Evolutionary conservation across 2,329 filamentous ascomycete species (phyloP).

Genomic region (Eurotiales sp.): DNA sequence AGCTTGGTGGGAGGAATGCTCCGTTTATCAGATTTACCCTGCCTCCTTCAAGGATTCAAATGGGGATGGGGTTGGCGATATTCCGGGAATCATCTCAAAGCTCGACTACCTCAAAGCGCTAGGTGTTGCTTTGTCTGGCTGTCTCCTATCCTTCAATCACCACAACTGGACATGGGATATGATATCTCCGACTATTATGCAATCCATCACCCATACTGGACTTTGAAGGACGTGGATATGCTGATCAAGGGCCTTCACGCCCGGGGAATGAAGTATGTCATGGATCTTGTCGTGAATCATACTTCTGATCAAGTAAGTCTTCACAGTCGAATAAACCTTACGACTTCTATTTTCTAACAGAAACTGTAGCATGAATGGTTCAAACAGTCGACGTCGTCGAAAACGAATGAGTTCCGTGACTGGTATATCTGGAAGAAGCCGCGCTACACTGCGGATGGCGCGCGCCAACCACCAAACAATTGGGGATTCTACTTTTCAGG

Average conservation of each 20-base stretch:
- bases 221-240: constrained; percentile 60
- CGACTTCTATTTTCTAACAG: too few relatives aligned
- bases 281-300: constrained; percentile 71
- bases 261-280: constrained; percentile 50
- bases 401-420: neutral
- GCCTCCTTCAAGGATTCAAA: constrained; percentile 54
- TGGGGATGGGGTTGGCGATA: constrained; percentile 58
- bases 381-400: neutral
- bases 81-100: constrained; percentile 61
- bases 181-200: neutral
- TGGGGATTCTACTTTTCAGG: constrained; percentile 4
- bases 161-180: constrained; percentile 49
- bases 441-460: neutral
- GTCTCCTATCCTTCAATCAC: constrained; percentile 49
- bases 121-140: constrained; percentile 61
- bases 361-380: constrained; percentile 9
- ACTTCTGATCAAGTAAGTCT: constrained; percentile 43
- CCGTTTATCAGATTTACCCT: constrained; percentile 60
- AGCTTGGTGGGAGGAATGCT: constrained; percentile 57
- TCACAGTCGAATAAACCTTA: too few relatives aligned
- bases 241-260: constrained; percentile 52
- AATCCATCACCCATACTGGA: neutral
- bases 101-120: constrained; percentile 62
- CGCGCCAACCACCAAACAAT: constrained; percentile 4
- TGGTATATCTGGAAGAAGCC: constrained; percentile 22